These are phyloP conservation scores for Tardiomyces blankii DNA, from an alignment of 1,139 yeast species.

Conservation along the genomic window DNA sequence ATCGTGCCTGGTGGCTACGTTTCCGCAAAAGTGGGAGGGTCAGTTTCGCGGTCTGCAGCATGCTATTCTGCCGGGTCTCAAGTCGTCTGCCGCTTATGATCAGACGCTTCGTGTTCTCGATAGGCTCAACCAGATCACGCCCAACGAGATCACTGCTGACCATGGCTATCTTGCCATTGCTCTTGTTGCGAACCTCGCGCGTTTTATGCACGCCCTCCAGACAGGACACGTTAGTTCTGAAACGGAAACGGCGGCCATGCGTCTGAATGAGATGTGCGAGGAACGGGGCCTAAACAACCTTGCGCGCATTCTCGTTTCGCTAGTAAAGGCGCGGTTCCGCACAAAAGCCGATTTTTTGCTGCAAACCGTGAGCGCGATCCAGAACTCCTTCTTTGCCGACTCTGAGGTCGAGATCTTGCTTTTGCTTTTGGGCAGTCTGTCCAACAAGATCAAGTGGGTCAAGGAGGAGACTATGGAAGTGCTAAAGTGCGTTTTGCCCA, in stretches of 20 bases:
- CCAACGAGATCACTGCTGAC: conserved; percentile 70
- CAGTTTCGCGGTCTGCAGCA: conserved; percentile 81
- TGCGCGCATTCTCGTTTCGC: conserved; percentile 63
- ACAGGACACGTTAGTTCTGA: conserved; percentile 15
- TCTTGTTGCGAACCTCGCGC: conserved; percentile 67
- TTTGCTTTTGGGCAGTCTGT: conserved; percentile 63
- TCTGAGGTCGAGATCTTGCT: conserved; percentile 68
- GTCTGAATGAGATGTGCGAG: conserved; percentile 52
- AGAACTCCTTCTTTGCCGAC: conserved; percentile 58
- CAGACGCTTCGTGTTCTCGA: conserved; percentile 66
- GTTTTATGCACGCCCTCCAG: conserved; percentile 72
- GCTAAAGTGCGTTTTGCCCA: conserved; percentile 62
- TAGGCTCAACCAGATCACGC: conserved; percentile 52
- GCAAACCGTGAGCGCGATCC: conserved; percentile 64
- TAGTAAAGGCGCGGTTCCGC: conserved; percentile 69
- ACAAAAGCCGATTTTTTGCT: conserved; percentile 80
- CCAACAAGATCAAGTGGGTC: conserved; percentile 71
- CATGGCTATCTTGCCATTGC: conserved; percentile 61
- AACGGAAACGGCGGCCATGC: conserved; percentile 14
- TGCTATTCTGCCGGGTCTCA: conserved; percentile 65
- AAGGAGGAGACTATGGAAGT: conserved; percentile 69
- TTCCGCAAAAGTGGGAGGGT: conserved; percentile 96
- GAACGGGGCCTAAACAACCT: conserved; percentile 46
- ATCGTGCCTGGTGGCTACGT: conserved; percentile 67
- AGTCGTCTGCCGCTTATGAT: conserved; percentile 74